Evolutionary conservation across 345 rosid species (phyloP).

Genomic region (Bruguiera sexangula): DNA sequence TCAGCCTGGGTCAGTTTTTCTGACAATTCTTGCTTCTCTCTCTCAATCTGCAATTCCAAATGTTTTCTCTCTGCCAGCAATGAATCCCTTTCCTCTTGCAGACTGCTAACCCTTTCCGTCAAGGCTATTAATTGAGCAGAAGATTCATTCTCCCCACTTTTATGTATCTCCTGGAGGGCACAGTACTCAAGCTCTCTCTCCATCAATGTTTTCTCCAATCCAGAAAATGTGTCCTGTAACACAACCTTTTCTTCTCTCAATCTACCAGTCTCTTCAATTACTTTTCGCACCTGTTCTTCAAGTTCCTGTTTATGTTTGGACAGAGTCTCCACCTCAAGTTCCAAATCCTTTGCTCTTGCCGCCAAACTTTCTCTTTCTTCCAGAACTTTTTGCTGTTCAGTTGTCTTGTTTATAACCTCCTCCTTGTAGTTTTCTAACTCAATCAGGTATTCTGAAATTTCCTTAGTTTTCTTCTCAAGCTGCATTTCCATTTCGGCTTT

Average conservation of each 20-base stretch:
- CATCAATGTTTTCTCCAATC: conserved; percentile 32
- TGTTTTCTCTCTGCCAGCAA: conserved; percentile 40
- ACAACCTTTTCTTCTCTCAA: conserved; percentile 23
- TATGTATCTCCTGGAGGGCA: conserved; percentile 38
- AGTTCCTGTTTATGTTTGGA: conserved; percentile 23
- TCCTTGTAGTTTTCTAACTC: conserved; percentile 31
- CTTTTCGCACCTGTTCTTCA: conserved; percentile 24
- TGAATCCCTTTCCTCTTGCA: conserved; percentile 50
- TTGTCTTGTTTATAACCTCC: conserved; percentile 18
- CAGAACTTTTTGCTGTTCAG: conserved; percentile 22
- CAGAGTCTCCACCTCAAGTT: conserved; percentile 22
- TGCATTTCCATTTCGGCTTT: conserved; percentile 53
- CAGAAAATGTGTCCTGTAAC: conserved; percentile 32
- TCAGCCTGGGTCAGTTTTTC: conserved; percentile 38
- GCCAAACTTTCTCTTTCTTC: conserved; percentile 26
- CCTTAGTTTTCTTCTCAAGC: conserved; percentile 46
- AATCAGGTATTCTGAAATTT: conserved; percentile 45
- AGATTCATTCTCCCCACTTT: conserved; percentile 38
- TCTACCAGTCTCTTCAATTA: conserved; percentile 15
- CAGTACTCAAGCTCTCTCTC: conserved; percentile 44
- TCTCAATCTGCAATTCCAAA: conserved; percentile 43
- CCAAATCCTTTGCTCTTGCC: conserved; percentile 24
- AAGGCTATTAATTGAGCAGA: conserved; percentile 42
- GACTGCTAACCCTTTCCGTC: conserved; percentile 34
- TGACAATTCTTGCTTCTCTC: conserved; percentile 48